phyloP scores from a whole-genome alignment of 352 stramenopile species.

The Globisporangium recalcitrans region DNA sequence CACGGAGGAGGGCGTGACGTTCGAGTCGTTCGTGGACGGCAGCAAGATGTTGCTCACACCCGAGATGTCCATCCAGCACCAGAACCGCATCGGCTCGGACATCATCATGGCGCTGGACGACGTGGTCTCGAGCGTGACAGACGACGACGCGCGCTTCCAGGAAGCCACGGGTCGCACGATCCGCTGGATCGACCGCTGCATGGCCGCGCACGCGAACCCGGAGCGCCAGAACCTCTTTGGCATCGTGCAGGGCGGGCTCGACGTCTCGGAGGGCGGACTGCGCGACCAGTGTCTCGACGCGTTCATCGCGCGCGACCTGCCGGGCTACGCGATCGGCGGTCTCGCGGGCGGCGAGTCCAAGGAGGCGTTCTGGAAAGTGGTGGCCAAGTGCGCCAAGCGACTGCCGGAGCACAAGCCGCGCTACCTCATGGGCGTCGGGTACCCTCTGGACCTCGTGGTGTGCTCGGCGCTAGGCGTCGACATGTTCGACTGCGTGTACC shows the following conservation, averaged over 20 bases:
- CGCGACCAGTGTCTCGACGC: slow-evolving; percentile 91
- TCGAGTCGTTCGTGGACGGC: slow-evolving; percentile 87
- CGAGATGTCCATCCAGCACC: slow-evolving; percentile 88
- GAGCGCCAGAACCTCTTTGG: slow-evolving; percentile 94
- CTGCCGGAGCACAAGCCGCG: slow-evolving; percentile 92
- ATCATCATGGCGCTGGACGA: slow-evolving; percentile 99
- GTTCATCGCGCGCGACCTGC: slow-evolving; percentile 79
- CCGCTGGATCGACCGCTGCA: slow-evolving; percentile 95
- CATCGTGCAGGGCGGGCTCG: slow-evolving; percentile 95
- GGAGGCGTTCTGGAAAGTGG: slow-evolving; percentile 94
- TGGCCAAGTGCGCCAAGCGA: slow-evolving; percentile 61
- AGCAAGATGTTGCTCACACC: slow-evolving; percentile 91
- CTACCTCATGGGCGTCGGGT: slow-evolving; percentile 98
- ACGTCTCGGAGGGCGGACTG: slow-evolving; percentile 87
- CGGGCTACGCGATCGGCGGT: slow-evolving; percentile 94
- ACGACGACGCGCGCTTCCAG: slow-evolving; percentile 86
- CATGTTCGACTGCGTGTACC: slow-evolving; percentile 98
- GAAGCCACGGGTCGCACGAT: slow-evolving; percentile 92
- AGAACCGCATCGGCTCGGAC: slow-evolving; percentile 96
- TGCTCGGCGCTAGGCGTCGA: slow-evolving; percentile 95
- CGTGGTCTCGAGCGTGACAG: slow-evolving; percentile 89
- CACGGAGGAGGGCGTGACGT: slow-evolving; percentile 72
- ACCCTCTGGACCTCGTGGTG: slow-evolving; percentile 96
- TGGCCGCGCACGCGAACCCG: slow-evolving; percentile 79
- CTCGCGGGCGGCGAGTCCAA: slow-evolving; percentile 91